Evolutionary conservation across 2,329 filamentous ascomycete genomes (phyloP).

Genomic region (Pseudogymnoascus sp.): DNA sequence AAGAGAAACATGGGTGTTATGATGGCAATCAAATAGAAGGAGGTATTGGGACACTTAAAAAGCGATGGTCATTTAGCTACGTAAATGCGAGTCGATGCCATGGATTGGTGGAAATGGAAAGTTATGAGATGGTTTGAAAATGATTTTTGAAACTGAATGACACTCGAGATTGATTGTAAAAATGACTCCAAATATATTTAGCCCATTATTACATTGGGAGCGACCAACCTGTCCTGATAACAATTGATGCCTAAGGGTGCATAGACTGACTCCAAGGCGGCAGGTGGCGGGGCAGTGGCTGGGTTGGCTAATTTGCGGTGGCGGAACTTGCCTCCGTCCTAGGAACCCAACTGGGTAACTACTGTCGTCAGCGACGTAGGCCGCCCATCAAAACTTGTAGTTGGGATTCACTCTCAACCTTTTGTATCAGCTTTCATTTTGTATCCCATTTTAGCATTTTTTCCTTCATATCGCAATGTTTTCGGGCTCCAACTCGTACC

Average conservation of each 20-base stretch:
- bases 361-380: slow-evolving; percentile 7
- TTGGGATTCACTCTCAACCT: slow-evolving; percentile 7
- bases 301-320: slow-evolving; percentile 6
- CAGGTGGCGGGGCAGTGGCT: not conserved
- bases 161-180: not conserved
- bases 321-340: slow-evolving; percentile 5
- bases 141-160: not conserved
- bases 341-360: slow-evolving; percentile 8
- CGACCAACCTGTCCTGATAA: not conserved
- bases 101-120: not conserved
- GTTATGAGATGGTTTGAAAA: not conserved
- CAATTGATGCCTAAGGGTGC: slow-evolving; percentile 3
- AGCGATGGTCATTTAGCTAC: slow-evolving; percentile 5
- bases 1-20: not conserved
- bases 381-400: slow-evolving; percentile 6
- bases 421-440: slow-evolving; percentile 12
- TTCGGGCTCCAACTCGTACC: slow-evolving; percentile 77
- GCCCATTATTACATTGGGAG: not conserved
- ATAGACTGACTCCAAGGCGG: not conserved
- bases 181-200: not conserved
- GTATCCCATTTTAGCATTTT: slow-evolving; percentile 11
- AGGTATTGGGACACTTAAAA: not conserved
- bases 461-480: slow-evolving; percentile 55
- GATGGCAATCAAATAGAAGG: slow-evolving; percentile 8
- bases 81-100: not conserved